Evolutionary conservation across 1,284 basidiomycete species (phyloP).

Genomic region (Ustilago loliicola): DNA sequence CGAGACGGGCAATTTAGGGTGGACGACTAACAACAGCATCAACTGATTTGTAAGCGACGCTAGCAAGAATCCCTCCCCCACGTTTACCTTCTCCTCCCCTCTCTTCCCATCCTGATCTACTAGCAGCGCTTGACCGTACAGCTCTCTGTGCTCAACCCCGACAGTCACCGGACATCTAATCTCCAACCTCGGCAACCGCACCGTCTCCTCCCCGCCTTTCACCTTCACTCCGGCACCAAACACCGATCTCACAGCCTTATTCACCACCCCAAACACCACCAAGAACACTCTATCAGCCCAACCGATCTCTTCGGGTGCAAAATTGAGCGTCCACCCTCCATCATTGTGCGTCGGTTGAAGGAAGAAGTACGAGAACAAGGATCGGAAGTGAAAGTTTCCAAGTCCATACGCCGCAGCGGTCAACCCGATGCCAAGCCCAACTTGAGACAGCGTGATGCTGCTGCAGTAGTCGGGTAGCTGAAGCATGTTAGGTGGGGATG

Average conservation of each 20-base stretch:
- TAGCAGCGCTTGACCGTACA: constrained; percentile 7
- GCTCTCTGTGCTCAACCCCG: neutral
- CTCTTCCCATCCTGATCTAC: neutral
- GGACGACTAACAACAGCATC: constrained; percentile 40
- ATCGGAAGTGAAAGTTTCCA: constrained; percentile 13
- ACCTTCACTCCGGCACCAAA: constrained; percentile 5
- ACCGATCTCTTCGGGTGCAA: constrained; percentile 21
- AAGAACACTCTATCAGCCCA: constrained; percentile 22
- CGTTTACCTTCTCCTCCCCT: neutral
- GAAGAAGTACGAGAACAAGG: constrained; percentile 22
- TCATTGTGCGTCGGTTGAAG: neutral
- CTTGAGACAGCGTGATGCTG: neutral
- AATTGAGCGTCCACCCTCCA: constrained; percentile 16
- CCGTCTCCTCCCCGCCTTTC: constrained; percentile 1
- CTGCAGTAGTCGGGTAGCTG: neutral
- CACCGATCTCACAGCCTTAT: constrained; percentile 7
- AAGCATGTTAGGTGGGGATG: neutral
- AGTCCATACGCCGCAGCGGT: constrained; percentile 13
- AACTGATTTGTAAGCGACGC: constrained; percentile 35
- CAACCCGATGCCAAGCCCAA: constrained; percentile 20
- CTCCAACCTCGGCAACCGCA: constrained; percentile 22
- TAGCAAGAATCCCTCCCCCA: constrained; percentile 18
- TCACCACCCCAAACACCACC: constrained; percentile 17
- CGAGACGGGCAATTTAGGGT: constrained; percentile 29
- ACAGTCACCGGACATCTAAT: constrained; percentile 21